Evolutionary conservation across 1,139 yeast genomes (phyloP).

Genomic region (Citeromyces hawaiiensis): DNA sequence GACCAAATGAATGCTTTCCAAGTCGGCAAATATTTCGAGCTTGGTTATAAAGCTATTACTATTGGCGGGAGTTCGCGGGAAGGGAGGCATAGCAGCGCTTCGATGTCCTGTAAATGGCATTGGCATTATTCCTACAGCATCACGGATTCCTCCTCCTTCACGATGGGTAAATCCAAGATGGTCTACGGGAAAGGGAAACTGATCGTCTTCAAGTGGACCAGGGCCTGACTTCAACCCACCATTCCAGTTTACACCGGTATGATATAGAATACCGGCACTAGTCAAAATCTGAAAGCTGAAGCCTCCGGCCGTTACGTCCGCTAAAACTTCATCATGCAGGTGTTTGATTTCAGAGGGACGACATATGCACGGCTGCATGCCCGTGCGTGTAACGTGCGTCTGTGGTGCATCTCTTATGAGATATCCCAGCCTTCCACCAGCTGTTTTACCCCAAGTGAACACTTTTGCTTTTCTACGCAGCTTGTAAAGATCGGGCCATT

Average conservation of each 20-base stretch:
- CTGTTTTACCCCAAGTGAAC: constrained; percentile 52
- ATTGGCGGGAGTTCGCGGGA: background rate
- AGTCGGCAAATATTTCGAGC: background rate
- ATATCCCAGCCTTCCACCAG: constrained; percentile 47
- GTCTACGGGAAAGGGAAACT: background rate
- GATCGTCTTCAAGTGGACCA: constrained; percentile 17
- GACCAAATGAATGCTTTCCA: constrained; percentile 13
- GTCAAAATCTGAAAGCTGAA: constrained; percentile 51
- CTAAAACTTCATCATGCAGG: constrained; percentile 24
- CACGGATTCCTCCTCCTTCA: background rate
- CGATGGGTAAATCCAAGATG: background rate
- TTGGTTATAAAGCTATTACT: background rate
- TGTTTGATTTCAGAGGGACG: constrained; percentile 25
- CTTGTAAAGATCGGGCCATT: constrained; percentile 16
- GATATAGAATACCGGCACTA: constrained; percentile 35
- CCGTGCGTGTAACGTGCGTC: constrained; percentile 16
- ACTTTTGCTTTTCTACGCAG: constrained; percentile 23
- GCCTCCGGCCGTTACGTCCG: constrained; percentile 56
- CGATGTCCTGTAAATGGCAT: constrained; percentile 3
- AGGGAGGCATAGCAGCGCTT: background rate
- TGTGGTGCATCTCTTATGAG: constrained; percentile 18
- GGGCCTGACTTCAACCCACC: constrained; percentile 25
- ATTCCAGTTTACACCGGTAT: constrained; percentile 39
- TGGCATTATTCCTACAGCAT: constrained; percentile 2
- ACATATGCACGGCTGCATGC: constrained; percentile 23